phyloP scores from a whole-genome alignment of 768 basidiomycete species.

The Agaricus blazei region DNA sequence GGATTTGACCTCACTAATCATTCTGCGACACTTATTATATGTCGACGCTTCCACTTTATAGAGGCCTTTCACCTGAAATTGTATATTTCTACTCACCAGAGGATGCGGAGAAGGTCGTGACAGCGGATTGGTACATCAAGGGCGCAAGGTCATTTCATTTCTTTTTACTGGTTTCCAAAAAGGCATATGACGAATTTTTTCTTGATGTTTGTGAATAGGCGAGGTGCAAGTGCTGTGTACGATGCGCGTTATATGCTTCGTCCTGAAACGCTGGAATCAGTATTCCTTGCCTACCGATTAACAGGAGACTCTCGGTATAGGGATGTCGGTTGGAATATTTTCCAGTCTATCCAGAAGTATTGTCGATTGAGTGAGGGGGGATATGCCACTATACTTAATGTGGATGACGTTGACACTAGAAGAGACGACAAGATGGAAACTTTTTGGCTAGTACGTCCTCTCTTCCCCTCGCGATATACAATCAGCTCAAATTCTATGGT shows the following conservation, averaged over 20 bases:
- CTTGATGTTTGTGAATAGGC: conserved; percentile 11
- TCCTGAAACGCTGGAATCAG: conserved; percentile 92
- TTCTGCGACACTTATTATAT: conserved; percentile 16
- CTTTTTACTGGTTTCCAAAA: neutral
- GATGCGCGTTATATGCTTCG: conserved; percentile 93
- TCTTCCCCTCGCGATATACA: neutral
- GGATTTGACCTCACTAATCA: neutral
- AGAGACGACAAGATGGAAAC: conserved; percentile 94
- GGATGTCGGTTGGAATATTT: conserved; percentile 84
- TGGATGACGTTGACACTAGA: conserved; percentile 65
- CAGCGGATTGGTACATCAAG: conserved; percentile 88
- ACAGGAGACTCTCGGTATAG: conserved; percentile 84
- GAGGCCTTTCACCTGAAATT: conserved; percentile 86
- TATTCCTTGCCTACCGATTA: conserved; percentile 86
- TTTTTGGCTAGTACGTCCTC: conserved; percentile 71
- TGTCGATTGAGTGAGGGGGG: conserved; percentile 77
- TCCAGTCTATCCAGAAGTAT: conserved; percentile 83
- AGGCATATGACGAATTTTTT: neutral
- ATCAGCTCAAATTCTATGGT: neutral
- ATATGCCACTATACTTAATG: conserved; percentile 81
- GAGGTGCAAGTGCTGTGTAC: conserved; percentile 40
- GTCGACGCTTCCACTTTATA: conserved; percentile 20
- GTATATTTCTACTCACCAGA: conserved; percentile 69
- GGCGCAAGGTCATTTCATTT: conserved; percentile 45
- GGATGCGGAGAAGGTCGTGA: conserved; percentile 41